Base-by-base conservation (phyloP, 805 yeast species). In the Nakazawaea populi region DNA sequence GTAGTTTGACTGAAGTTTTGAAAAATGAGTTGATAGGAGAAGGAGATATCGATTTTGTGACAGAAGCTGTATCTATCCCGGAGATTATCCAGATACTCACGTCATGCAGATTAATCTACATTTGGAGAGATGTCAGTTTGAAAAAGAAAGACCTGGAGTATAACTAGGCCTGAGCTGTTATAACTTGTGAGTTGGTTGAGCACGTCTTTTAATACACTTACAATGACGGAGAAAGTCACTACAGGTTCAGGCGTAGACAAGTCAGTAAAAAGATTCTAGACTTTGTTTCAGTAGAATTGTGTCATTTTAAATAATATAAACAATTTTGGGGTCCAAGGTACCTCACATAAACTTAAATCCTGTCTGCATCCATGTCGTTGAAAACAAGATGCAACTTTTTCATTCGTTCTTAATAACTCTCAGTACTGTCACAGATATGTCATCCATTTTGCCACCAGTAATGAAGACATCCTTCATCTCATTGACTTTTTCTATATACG, bases 361-460 rank as follows among this genome's bases (percentile, higher is more conserved):
- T n/a, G 24, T 18, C 24, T 18, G 24, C 24, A 18, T 18, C 24
- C 24, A 18, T 18, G 24, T 18, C 24, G 24, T 18, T n/a, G n/a
- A n/a, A n/a, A n/a, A n/a, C n/a, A n/a, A n/a, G n/a, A n/a, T n/a
- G n/a, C n/a, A n/a, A n/a, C n/a, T n/a, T n/a, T n/a, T n/a, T n/a
- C 24, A 18, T 3, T 18, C 24, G 24, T 54, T 52, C 8, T 41
- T 34, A 4, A 56, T 61, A 32, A 78, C 80, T 50, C 68, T 67
- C 10, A 80, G 80, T 7, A 78, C 62, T 52, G 79, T 74, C 8
- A 78, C 63, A 0, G 80, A 72, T 68, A 77, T 77, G 56, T 78
- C 83, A 58, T 78, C 83, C 48, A 77, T 61, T 52, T 78, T 78
- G 0, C 83, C 83, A 2, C 83, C 83, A 31, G 71, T 63, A 48